phyloP scores from a whole-genome alignment of 768 basidiomycete species.

The Tricholoma matsutake region DNA sequence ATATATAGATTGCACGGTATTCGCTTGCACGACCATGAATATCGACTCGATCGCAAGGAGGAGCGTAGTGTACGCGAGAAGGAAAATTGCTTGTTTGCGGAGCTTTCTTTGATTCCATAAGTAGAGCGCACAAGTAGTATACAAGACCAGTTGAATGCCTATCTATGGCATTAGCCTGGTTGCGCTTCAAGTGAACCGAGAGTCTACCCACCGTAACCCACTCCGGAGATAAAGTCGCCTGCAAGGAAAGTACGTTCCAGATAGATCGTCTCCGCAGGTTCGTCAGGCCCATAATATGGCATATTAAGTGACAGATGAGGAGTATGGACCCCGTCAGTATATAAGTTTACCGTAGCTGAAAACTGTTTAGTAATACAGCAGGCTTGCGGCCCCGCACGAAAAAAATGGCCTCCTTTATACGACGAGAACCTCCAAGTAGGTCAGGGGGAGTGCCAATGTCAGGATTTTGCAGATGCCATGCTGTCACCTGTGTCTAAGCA shows the following conservation, averaged over 20 bases:
- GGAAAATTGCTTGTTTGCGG: constrained; percentile 19
- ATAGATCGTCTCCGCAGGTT: constrained; percentile 22
- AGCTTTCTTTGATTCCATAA: constrained; percentile 30
- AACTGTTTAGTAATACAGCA: no score
- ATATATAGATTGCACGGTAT: constrained; percentile 32
- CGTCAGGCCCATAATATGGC: constrained; percentile 29
- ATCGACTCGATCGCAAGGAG: constrained; percentile 32
- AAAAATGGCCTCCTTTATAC: no score
- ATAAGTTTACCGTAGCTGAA: no score
- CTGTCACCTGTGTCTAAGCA: no score
- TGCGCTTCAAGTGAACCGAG: not conserved
- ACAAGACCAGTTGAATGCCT: constrained; percentile 33
- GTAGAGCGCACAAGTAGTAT: constrained; percentile 25
- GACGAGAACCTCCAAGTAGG: no score
- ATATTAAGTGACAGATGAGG: not conserved
- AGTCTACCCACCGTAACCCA: constrained; percentile 27
- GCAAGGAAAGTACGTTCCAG: constrained; percentile 35
- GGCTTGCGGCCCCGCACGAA: no score
- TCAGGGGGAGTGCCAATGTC: no score
- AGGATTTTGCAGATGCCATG: no score
- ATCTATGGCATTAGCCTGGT: not conserved
- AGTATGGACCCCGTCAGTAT: not conserved
- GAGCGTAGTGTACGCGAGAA: constrained; percentile 31
- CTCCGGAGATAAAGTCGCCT: constrained; percentile 33
- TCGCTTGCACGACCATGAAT: constrained; percentile 32